These are phyloP conservation scores for Leptosphaerulina australis DNA, from an alignment of 2,329 filamentous ascomycete genomes.

Conservation along the genomic window DNA sequence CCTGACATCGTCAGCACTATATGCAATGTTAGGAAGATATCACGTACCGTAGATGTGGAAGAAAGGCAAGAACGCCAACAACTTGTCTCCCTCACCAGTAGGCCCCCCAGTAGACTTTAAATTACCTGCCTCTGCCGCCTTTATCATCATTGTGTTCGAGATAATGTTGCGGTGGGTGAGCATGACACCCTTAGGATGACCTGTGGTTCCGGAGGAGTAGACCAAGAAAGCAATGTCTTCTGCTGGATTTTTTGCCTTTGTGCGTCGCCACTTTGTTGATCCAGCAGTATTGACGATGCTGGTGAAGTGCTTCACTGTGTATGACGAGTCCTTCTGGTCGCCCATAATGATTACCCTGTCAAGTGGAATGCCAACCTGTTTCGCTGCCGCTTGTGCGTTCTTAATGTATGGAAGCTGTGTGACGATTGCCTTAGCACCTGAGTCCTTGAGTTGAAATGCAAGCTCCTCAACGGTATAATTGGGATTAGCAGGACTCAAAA, in stretches of 20 bases:
- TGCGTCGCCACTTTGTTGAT: slow-evolving; percentile 62
- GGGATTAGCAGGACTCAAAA: slow-evolving; percentile 85
- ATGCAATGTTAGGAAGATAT: not conserved
- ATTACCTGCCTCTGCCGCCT: slow-evolving; percentile 53
- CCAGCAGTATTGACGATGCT: slow-evolving; percentile 69
- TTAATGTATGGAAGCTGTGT: slow-evolving; percentile 73
- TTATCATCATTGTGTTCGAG: slow-evolving; percentile 64
- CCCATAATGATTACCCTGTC: slow-evolving; percentile 79
- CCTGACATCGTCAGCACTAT: slow-evolving; percentile 50
- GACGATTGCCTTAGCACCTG: slow-evolving; percentile 73
- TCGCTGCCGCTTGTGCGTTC: slow-evolving; percentile 70
- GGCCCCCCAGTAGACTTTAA: slow-evolving; percentile 64
- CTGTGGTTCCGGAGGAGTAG: slow-evolving; percentile 89
- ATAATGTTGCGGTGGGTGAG: slow-evolving; percentile 83
- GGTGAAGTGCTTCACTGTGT: slow-evolving; percentile 72
- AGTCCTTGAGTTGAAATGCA: slow-evolving; percentile 81
- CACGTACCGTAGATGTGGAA: slow-evolving; percentile 84
- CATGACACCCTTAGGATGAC: slow-evolving; percentile 89
- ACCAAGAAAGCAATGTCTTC: slow-evolving; percentile 83
- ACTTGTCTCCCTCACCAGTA: slow-evolving; percentile 69
- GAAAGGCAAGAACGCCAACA: slow-evolving; percentile 83
- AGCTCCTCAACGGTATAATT: slow-evolving; percentile 84
- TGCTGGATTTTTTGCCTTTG: slow-evolving; percentile 62
- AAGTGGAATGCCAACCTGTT: slow-evolving; percentile 70
- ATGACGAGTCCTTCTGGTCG: slow-evolving; percentile 65